Base-by-base conservation (phyloP, 148 eudicot genomes). In the Rhododendron williamsianum region DNA sequence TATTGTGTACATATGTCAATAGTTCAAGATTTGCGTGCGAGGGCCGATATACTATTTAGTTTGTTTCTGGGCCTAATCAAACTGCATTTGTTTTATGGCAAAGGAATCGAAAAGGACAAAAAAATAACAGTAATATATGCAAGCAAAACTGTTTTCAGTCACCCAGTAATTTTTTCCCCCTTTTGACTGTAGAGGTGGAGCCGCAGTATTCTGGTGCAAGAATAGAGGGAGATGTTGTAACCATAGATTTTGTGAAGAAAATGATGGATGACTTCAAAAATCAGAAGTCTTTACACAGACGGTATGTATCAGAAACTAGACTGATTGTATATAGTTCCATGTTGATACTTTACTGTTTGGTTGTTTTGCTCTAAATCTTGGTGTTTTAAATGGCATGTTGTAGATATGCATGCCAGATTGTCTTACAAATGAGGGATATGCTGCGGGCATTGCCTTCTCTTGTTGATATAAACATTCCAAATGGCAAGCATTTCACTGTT, bases 371-470 rank as follows among this genome's bases (percentile, higher is more conserved):
- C 69, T 85, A 63, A 77, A 74, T 71, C 51, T 56, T 80, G 85
- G 18, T 87, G 11, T 87, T 63, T 27, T 25, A 25, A 71, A 71
- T 30, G 38, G 76, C 77, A 7, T 85, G 80, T 84, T 87, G 69
- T 85, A 97, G 99, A 87, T 97, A 95, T 93, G 99, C 98, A n/a
- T 93, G 85, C 91, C 98, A 97, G 90, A 94, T 97, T 83, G 98
- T 97, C 85, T 84, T 97, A 86, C 98, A 95, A 89, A 90, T 89
- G 69, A 94, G 98, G 85, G 98, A 97, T 18, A 88, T 97, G 92
- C 86, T 97, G 85, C 94, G 92, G 80, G 91, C 94, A 81, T 90
- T 95, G 94, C 98, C 98, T 77, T 95, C 99, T 82, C 97, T 97
- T 83, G 99, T 97, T 76, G 98, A 97, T 87, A 86, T 97, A 86